Base-by-base conservation (phyloP, 345 rosid genomes). In the Eucalyptus viminalis region DNA sequence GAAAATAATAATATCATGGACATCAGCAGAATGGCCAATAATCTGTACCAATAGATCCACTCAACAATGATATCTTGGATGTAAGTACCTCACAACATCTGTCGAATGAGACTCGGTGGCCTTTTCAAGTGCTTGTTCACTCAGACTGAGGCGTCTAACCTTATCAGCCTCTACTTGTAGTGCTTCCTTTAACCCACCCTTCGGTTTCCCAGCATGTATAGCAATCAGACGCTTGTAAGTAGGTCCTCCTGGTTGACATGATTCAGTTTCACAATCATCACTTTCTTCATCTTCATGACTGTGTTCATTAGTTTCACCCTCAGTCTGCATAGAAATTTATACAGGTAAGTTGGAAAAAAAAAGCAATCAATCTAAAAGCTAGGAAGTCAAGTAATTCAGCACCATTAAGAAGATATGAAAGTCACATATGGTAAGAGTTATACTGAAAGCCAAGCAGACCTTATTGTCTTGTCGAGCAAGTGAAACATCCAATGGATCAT, bases 191-290 rank as follows among this genome's bases (percentile, higher is more conserved):
- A 94, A 3, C 72, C 94, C 95, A 40, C 95, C 96, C 92, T 94
- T 95, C 22, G 93, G 95, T 90, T 95, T 96, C 58, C 94, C 95
- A 80, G 97, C 97, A 91, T 94, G 97, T 88, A 96, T 96, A 76
- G 98, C 94, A 91, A 96, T 96, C 88, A 96, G 89, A 53, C 93
- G 89, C 89, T 90, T 95, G 89, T 95, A 95, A 81, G 92, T 93
- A 27, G 92, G 90, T 45, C 91, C 88, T 89, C 87, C 92, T 56
- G 89, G 89, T 60, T 87, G 87, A 86, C 44, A 86, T 27, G 92
- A 69, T 89, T 90, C 93, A 60, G 88, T 80, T 53, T 92, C 92
- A 81, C 49, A 91, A 44, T 69, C 87, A 50, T 94, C 93, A 22
- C 90, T 92, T 45, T 90, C 94, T 37, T 88, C 93, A 29, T 89